Evolutionary conservation across 2,329 filamentous ascomycete species (phyloP), one percentile per base, ranked within the genome.

Genomic region (Penicillium hesseltinei): DNA sequence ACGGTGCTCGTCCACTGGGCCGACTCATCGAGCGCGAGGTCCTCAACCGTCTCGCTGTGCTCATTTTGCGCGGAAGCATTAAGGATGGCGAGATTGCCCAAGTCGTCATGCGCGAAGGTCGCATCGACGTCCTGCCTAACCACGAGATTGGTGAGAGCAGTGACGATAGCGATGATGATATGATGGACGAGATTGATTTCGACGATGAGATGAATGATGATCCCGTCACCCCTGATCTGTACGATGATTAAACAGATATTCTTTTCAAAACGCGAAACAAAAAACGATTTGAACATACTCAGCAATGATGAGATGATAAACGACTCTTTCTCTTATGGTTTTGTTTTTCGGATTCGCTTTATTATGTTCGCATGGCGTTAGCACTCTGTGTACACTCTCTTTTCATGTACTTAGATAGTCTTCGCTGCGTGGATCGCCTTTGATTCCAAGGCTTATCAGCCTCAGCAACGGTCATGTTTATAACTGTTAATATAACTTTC

Each of bases 21-120:
- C 85, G 94, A 52, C 84, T 99, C 58, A 97, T 99, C 66, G 94
- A 99, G 80, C 94, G 94, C 78, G 94, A 99, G 76, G 91, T 99
- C 3, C 86, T 99, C 69, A 99, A 99, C 77, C 87, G 88, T 49
- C 80, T 99, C 62, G 94, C 94, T 2, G 90, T 99, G 40, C 83
- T 97, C 62, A 95, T 99, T 62, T 82, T 99, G 25, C 85, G 92
- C 62, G 91, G 91, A 62, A 87, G 84, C 54, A 88, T 99, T 72
- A 85, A 83, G 66, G 93, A 99, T 64, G 92, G 92, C 43, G 94
- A 99, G 78, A 78, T 76, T 2, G 94, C 94, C 1, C 81, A 84
- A 27, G 91, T 97, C 25, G 86, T 90, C 45, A 81, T 97, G 59
- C 83, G 88, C 31, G 86, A 91, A 62, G 90, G 90, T 45, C 90